These are phyloP conservation scores for Kluyveromyces marxianus DNA, from an alignment of 1,139 yeast genomes.

Conservation along the genomic window DNA sequence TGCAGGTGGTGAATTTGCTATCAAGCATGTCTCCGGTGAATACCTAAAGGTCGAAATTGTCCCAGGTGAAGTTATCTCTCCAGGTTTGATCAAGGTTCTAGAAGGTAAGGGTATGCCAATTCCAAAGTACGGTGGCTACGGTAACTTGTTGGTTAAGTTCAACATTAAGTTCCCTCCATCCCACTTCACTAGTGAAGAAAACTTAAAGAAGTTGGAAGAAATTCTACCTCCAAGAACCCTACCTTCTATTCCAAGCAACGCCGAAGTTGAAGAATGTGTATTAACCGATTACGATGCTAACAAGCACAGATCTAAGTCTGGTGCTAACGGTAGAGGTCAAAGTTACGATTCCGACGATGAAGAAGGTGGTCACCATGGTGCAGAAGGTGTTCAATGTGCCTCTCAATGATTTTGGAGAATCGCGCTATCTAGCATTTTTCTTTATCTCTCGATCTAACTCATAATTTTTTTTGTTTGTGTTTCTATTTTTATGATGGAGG, in stretches of 20 bases:
- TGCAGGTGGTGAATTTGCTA: conserved; percentile 88
- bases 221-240: conserved; percentile 60
- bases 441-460: not conserved
- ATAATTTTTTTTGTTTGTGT: not conserved
- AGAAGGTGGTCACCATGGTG: conserved; percentile 44
- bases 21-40: conserved; percentile 84
- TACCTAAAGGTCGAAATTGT: conserved; percentile 72
- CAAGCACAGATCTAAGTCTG: conserved; percentile 43
- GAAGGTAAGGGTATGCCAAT: conserved; percentile 96
- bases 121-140: conserved; percentile 66
- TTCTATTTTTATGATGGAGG: not conserved
- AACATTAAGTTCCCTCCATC: conserved; percentile 62
- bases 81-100: conserved; percentile 72
- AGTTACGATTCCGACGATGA: conserved; percentile 55
- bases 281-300: conserved; percentile 55
- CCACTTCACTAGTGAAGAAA: conserved; percentile 58
- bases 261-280: conserved; percentile 77
- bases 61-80: conserved; percentile 91
- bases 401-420: conserved; percentile 42
- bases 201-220: conserved; percentile 54
- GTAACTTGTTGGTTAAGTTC: conserved; percentile 66
- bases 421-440: no score
- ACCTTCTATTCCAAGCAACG: conserved; percentile 50
- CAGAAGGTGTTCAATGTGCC: conserved; percentile 84
- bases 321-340: conserved; percentile 39